Evolutionary conservation across 2,329 filamentous ascomycete species (phyloP), one percentile per base, ranked within the genome.

Genomic region (Exophiala alcalophila): DNA sequence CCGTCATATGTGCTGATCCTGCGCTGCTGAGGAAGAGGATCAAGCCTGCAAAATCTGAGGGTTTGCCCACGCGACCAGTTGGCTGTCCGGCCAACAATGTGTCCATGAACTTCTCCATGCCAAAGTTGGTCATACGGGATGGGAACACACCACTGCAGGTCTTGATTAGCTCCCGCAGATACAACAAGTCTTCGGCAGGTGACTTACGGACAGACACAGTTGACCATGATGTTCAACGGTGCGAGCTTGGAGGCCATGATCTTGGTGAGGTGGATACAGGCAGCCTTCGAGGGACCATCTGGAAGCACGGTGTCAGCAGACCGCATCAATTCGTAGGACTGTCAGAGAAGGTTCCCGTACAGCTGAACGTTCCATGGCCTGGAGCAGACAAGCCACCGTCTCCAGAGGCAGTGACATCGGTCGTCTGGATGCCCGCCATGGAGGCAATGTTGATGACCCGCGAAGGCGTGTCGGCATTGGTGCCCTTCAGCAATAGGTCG

Each of bases 371-470:
- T 43, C 74, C 73, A 34, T 69, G 57, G 2, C 71, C 67, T 8
- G 75, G 74, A 32, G 72, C 71, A 14, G 71, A 65, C 23, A 80
- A 61, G 3, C 76, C 76, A 39, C 77, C 76, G 21, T 59, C 61
- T 19, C 64, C 61, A 1, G 64, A 64, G 2, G 65, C 58, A 5
- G 70, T 73, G n/a, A 72, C 68, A 54, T 73, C 70, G 8, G 53
- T 40, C 1, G 70, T 73, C 40, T 58, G 57, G 15, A 68, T 63
- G 4, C 59, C 66, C 5, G 66, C 66, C 59, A 76, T 66, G 45
- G 70, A 73, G 27, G 72, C 72, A 49, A 76, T 71, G 52, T 76
- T 76, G 52, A 76, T 74, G 12, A 76, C 71, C 18, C 72, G 63
- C 2, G 66, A 61, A 0, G 72, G 72, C 27, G 62, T 65, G 18